Evolutionary conservation across 257 asterid genomes (phyloP), one percentile per base, ranked within the genome.

Genomic region (Gentiana straminea): DNA sequence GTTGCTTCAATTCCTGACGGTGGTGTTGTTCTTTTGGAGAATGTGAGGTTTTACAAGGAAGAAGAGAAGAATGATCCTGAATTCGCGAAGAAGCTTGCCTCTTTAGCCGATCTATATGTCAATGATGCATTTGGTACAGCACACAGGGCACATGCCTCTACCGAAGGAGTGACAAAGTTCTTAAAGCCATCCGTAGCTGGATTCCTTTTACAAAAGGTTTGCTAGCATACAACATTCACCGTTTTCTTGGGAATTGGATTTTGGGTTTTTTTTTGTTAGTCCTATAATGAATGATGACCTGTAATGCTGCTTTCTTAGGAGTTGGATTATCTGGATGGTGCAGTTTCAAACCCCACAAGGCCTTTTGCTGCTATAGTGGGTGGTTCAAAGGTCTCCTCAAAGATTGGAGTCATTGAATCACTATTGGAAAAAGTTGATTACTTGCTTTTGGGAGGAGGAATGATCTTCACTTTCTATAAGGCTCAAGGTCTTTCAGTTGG

Each of bases 81-180:
- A 70, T 84, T 84, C 64, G 96, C 96, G 52, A 76, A 87, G 81
- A 87, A 84, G 66, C 96, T 87, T 13, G 92, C 96, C 47, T 71
- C 94, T 24, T 67, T 87, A 75, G 96, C 94, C 7, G 96, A 87
- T 73, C 75, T 87, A 54, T 87, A 5, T 3, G 96, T 87, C 67
- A 84, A 87, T 63, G 96, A 86, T 77, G 95, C 95, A 10, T 86
- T 86, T 35, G 96, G 96, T 63, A 87, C 96, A 55, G 94, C 96
- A 52, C 96, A 87, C 61, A 87, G 96, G 68, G 92, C 96, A 11
- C 96, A 87, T 50, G 96, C 96, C 68, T 87, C 96, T 35, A 87
- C 96, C 1, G 94, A 84, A 77, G 96, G 92, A 72, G 94, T 87
- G 41, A 82, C 96, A 3, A 87, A 81, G 62, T 87, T 74, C 84